A percentile compares a stretch with the other conserved stretches of the same genome.
Evolutionary conservation across 2,329 filamentous ascomycete genomes (phyloP).

Genomic region (Diaporthe sp.): DNA sequence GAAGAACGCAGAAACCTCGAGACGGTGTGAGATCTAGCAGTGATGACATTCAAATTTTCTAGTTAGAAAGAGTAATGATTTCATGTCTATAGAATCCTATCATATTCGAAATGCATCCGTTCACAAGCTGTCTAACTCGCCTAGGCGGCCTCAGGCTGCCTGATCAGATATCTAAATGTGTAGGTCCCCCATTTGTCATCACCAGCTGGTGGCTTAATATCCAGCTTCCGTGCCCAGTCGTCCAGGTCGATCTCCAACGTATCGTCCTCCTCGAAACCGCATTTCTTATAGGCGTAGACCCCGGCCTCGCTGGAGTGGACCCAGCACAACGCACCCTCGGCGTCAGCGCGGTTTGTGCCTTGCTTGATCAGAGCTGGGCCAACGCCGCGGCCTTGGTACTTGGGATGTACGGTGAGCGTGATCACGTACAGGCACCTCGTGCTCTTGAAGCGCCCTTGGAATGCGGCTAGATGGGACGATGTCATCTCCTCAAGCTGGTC

Average conservation of each 20-base stretch:
- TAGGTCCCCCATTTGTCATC: slow-evolving; percentile 51
- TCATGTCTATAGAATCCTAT: neutral
- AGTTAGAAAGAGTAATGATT: rapidly evolving
- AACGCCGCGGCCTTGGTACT: slow-evolving; percentile 51
- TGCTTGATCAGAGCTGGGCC: slow-evolving; percentile 52
- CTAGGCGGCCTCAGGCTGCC: slow-evolving; percentile 22
- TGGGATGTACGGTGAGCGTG: slow-evolving; percentile 50
- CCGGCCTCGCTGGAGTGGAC: slow-evolving; percentile 53
- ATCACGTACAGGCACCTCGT: slow-evolving; percentile 53
- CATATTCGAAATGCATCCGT: neutral
- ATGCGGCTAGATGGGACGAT: slow-evolving; percentile 49
- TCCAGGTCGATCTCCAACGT: slow-evolving; percentile 51
- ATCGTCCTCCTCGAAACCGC: slow-evolving; percentile 49
- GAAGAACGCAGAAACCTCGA: neutral
- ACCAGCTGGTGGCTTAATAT: slow-evolving; percentile 44
- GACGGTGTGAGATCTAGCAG: neutral
- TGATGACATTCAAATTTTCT: neutral
- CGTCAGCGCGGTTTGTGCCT: slow-evolving; percentile 51
- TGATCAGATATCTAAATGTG: slow-evolving; percentile 52
- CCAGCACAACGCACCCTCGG: slow-evolving; percentile 50
- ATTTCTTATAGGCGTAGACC: slow-evolving; percentile 49
- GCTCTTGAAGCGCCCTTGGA: slow-evolving; percentile 44
- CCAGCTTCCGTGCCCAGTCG: slow-evolving; percentile 47
- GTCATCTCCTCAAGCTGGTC: slow-evolving; percentile 50
- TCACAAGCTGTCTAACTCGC: neutral